Base-by-base conservation (phyloP, 1,284 basidiomycete species). In the Coniferiporia weirii region DNA sequence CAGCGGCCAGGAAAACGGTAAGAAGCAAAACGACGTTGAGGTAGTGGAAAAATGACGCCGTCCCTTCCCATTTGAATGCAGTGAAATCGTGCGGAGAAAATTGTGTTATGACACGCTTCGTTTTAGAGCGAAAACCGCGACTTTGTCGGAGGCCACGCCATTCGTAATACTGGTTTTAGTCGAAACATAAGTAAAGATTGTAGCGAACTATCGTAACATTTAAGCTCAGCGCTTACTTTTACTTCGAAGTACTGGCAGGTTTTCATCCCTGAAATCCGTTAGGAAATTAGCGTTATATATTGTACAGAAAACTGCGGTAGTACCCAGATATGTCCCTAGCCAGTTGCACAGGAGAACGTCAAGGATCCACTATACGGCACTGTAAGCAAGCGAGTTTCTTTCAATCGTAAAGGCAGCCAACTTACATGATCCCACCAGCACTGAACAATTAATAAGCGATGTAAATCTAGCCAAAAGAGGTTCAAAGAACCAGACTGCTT, bases 341-440 rank as follows among this genome's bases (percentile, higher is more conserved):
- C 91, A 92, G 70, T 93, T 93, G 74, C 90, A 93, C 34, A 93
- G 66, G 52, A 92, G 75, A 52, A 93, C 91, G 70, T 93, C 90
- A 53, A 93, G 76, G 59, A 93, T 75, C 91, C 91, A 93, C 87
- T 91, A 68, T 43, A 36, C 54, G 52, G 45, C 45, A 44, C 52
- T 20, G 59, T 50, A 43, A 61, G 49, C 52, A 51, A 54, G 63
- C 32, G 52, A 63, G 47, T 56, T 54, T 50, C 44, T 45, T 15
- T 49, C 35, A 58, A 45, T 51, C 63, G 59, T 20, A 61, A 34
- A 34, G 20, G 27, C 12, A 1, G n/a, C 10, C 57, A 38, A 77
- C 84, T 69, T 72, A 91, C 89, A 76, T 92, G 90, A 69, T 92
- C 90, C 90, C 90, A 91, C 89, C 89, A 91, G 66, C 89, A 91